phyloP scores from a whole-genome alignment of 352 stramenopile genomes.

The Pythium folliculosum region DNA sequence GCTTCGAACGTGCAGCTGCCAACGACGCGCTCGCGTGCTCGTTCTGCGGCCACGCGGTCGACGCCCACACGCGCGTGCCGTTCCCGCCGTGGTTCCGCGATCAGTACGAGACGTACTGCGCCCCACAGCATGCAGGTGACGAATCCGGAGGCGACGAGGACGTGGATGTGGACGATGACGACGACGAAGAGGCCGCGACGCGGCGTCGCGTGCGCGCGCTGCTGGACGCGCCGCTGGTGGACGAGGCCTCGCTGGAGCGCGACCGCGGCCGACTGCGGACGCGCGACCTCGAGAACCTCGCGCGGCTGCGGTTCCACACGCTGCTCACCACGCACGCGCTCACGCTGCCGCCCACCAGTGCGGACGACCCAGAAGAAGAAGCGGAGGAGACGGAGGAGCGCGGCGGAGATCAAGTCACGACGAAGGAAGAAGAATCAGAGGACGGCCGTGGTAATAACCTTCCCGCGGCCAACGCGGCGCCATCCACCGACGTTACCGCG shows the following conservation, averaged over 20 bases:
- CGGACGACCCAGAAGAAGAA: too few species aligned
- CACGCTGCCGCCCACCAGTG: not conserved
- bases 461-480: not conserved
- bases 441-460: not conserved
- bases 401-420: not conserved
- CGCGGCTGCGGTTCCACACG: constrained; percentile 1
- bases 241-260: constrained; percentile 26
- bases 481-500: constrained; percentile 1
- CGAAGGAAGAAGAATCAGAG: not conserved
- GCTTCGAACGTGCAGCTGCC: constrained; percentile 39
- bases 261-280: constrained; percentile 21
- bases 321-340: constrained; percentile 10
- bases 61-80: constrained; percentile 38
- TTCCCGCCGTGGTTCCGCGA: constrained; percentile 72
- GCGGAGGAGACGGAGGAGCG: not conserved
- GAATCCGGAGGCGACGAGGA: constrained; percentile 2
- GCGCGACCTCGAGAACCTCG: constrained; percentile 16
- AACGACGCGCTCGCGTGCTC: constrained; percentile 23
- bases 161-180: not conserved
- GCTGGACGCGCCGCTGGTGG: not conserved
- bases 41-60: constrained; percentile 49
- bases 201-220: not conserved
- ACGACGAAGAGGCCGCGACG: not conserved
- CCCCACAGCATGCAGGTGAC: not conserved
- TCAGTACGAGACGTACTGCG: constrained; percentile 67